Evolutionary conservation across 2,329 filamentous ascomycete species (phyloP).

Genomic region (Pestalotiopsis sp.): DNA sequence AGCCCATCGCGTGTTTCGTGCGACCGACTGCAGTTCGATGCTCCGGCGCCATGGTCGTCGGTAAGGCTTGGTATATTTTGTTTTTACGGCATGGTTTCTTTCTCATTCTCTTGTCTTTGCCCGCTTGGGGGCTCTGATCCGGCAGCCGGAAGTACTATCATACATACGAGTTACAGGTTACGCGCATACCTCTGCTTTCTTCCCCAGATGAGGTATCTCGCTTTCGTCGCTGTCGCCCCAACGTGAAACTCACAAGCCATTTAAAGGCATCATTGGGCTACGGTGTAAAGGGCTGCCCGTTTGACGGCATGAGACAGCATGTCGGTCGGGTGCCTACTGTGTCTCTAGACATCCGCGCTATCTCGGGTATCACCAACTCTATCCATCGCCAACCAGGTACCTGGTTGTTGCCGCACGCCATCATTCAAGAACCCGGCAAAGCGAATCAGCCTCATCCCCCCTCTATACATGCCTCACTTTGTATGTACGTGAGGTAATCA

Average conservation of each 20-base stretch:
- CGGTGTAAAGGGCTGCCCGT: neutral
- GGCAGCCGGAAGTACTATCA: neutral
- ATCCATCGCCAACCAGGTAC: neutral
- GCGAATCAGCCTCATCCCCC: neutral
- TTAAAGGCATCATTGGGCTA: neutral
- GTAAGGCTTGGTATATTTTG: neutral
- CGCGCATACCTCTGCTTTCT: neutral
- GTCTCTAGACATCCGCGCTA: neutral
- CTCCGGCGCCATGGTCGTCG: neutral
- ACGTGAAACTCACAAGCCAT: neutral
- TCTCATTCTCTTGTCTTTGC: neutral
- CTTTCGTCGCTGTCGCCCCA: neutral
- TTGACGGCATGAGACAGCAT: neutral
- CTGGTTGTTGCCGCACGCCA: neutral
- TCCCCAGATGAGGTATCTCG: neutral
- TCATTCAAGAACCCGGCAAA: neutral
- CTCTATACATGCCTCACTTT: neutral
- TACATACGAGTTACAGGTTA: too few species aligned
- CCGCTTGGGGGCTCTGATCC: neutral
- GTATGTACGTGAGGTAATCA: neutral
- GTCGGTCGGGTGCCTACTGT: neutral
- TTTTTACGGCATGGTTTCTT: neutral
- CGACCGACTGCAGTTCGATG: neutral
- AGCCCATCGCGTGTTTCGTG: neutral
- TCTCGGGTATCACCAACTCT: neutral